phyloP scores from a whole-genome alignment of 2,329 filamentous ascomycete genomes.

The Nigrograna mackinnonii region DNA sequence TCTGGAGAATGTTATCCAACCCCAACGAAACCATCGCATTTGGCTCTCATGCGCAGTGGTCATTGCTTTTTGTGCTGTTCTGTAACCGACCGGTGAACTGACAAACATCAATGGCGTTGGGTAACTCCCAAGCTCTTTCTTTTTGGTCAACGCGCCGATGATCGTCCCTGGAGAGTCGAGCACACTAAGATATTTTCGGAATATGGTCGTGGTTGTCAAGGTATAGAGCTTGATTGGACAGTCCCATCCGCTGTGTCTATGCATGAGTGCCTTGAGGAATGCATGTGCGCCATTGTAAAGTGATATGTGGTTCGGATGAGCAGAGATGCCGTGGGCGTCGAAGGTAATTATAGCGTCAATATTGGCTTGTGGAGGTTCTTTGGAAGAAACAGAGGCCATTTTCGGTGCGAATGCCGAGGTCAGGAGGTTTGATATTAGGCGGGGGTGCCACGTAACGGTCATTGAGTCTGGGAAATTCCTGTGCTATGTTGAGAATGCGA shows the following conservation, averaged over 20 bases:
- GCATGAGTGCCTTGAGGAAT: constrained; percentile 71
- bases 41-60: constrained; percentile 87
- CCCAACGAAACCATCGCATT: constrained; percentile 98
- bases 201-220: constrained; percentile 70
- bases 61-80: constrained; percentile 83
- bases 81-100: constrained; percentile 65
- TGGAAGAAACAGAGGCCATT: constrained; percentile 47
- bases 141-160: constrained; percentile 53
- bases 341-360: constrained; percentile 92
- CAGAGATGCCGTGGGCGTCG: constrained; percentile 78
- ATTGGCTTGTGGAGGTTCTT: constrained; percentile 52
- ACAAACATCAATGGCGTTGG: constrained; percentile 69
- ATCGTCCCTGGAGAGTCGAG: constrained; percentile 78
- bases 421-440: constrained; percentile 71
- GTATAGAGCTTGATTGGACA: constrained; percentile 85
- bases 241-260: constrained; percentile 65
- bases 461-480: constrained; percentile 87
- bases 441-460: constrained; percentile 74
- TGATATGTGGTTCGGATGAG: constrained; percentile 91
- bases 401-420: constrained; percentile 74
- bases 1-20: constrained; percentile 86
- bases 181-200: constrained; percentile 80
- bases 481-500: constrained; percentile 11
- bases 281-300: constrained; percentile 78
- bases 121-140: constrained; percentile 56